phyloP scores from a whole-genome alignment of 257 asterid genomes.

The Solanum chmielewskii region DNA sequence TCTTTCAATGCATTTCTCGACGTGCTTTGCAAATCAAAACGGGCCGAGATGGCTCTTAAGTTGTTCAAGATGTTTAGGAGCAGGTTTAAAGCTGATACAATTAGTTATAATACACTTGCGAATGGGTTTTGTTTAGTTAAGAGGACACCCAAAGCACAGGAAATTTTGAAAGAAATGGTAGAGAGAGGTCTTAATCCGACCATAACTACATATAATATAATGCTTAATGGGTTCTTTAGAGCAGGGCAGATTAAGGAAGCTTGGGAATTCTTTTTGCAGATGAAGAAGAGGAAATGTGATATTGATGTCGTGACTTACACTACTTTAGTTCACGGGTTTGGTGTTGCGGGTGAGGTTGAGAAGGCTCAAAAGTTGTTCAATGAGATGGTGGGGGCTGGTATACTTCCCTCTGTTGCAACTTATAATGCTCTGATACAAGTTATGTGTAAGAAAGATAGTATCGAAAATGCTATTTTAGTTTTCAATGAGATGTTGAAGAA shows the following conservation, averaged over 20 bases:
- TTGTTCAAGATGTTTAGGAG: constrained; percentile 46
- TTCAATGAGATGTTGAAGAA: constrained; percentile 70
- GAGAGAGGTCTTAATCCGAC: constrained; percentile 66
- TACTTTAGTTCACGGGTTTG: constrained; percentile 77
- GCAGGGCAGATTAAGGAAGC: constrained; percentile 71
- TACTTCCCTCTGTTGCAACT: constrained; percentile 84
- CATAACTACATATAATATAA: constrained; percentile 50
- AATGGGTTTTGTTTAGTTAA: constrained; percentile 78
- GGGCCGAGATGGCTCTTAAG: constrained; percentile 63
- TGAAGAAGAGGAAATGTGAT: constrained; percentile 72
- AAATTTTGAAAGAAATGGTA: constrained; percentile 72
- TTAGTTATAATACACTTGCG: constrained; percentile 63
- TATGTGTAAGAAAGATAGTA: constrained; percentile 72
- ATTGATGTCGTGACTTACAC: constrained; percentile 87
- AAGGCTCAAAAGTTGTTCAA: constrained; percentile 54
- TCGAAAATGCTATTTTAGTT: constrained; percentile 56
- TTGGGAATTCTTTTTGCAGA: constrained; percentile 74
- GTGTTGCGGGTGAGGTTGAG: constrained; percentile 66
- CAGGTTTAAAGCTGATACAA: constrained; percentile 51
- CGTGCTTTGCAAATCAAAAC: constrained; percentile 69
- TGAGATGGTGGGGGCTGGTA: constrained; percentile 81
- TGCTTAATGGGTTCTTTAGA: constrained; percentile 71
- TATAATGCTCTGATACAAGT: constrained; percentile 80
- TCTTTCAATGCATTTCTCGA: constrained; percentile 76
- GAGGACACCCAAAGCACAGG: constrained; percentile 57